These are phyloP conservation scores for Cystobasidium tubakii DNA, from an alignment of 768 basidiomycete genomes.

Conservation along the genomic window DNA sequence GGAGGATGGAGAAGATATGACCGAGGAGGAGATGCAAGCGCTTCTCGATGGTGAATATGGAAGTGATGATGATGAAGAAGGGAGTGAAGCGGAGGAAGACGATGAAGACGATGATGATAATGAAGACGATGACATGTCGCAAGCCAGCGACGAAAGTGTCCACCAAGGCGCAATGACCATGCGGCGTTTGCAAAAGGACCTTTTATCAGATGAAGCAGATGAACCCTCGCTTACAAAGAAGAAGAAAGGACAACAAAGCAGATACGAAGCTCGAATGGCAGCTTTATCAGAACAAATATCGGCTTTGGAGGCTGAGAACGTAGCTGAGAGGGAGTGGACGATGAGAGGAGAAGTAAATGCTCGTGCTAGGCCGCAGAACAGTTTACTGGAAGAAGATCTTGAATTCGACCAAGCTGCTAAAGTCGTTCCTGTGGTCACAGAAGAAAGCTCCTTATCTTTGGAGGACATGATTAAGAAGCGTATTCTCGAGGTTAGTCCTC, in stretches of 20 bases:
- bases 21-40: conserved; percentile 5
- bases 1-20: conserved; percentile 5
- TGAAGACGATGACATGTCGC: conserved; percentile 20
- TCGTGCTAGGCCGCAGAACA: conserved; percentile 77
- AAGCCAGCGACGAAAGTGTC: conserved; percentile 45
- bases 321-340: conserved; percentile 84
- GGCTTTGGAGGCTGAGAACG: conserved; percentile 75
- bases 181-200: conserved; percentile 65
- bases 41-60: conserved; percentile 12
- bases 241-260: conserved; percentile 59
- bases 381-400: conserved; percentile 83
- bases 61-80: conserved; percentile 17
- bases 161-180: conserved; percentile 55
- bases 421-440: conserved; percentile 79
- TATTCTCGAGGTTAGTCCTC: conserved; percentile 63
- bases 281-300: conserved; percentile 71
- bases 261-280: conserved; percentile 71
- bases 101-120: conserved; percentile 25
- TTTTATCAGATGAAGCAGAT: conserved; percentile 65
- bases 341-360: conserved; percentile 84
- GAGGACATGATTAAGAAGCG: conserved; percentile 87
- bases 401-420: conserved; percentile 89
- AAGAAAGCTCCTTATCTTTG: conserved; percentile 70
- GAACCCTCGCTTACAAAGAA: neutral
- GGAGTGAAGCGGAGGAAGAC: conserved; percentile 22